These are phyloP conservation scores for Candida manassasensis DNA, from an alignment of 805 yeast genomes.

Conservation along the genomic window DNA sequence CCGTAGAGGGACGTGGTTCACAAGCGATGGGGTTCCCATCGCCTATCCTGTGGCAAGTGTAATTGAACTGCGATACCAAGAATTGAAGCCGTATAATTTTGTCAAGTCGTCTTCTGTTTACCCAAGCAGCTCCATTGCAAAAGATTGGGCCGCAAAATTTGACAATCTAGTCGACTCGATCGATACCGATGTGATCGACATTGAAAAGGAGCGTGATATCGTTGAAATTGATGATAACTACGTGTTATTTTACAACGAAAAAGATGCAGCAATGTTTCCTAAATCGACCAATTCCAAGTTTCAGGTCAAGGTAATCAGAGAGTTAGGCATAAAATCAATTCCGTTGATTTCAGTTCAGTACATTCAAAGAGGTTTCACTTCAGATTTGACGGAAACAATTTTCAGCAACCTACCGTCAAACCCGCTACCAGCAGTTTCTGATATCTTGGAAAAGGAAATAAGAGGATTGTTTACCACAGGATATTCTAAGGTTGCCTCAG, in stretches of 20 bases:
- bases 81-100: slow-evolving; percentile 32
- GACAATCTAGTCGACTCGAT: slow-evolving; percentile 9
- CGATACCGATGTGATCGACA: slow-evolving; percentile 11
- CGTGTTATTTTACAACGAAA: slow-evolving; percentile 37
- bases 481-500: slow-evolving; percentile 16
- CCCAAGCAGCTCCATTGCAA: slow-evolving; percentile 5
- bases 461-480: slow-evolving; percentile 16
- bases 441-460: slow-evolving; percentile 28
- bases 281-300: slow-evolving; percentile 36
- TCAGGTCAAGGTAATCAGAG: slow-evolving; percentile 33
- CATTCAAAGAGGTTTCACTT: slow-evolving; percentile 47
- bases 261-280: slow-evolving; percentile 45
- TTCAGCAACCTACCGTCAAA: slow-evolving; percentile 27
- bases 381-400: slow-evolving; percentile 26
- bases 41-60: slow-evolving; percentile 44
- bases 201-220: slow-evolving; percentile 24
- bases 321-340: slow-evolving; percentile 30
- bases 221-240: slow-evolving; percentile 28
- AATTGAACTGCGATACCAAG: slow-evolving; percentile 53
- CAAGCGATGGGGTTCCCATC: slow-evolving; percentile 53
- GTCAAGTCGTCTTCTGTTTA: slow-evolving; percentile 8
- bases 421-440: slow-evolving; percentile 31
- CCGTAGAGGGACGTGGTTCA: slow-evolving; percentile 83
- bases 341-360: slow-evolving; percentile 44
- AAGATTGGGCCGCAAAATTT: slow-evolving; percentile 14